Evolutionary conservation across 2,329 filamentous ascomycete species (phyloP).

Genomic region (Balansia obtecta): DNA sequence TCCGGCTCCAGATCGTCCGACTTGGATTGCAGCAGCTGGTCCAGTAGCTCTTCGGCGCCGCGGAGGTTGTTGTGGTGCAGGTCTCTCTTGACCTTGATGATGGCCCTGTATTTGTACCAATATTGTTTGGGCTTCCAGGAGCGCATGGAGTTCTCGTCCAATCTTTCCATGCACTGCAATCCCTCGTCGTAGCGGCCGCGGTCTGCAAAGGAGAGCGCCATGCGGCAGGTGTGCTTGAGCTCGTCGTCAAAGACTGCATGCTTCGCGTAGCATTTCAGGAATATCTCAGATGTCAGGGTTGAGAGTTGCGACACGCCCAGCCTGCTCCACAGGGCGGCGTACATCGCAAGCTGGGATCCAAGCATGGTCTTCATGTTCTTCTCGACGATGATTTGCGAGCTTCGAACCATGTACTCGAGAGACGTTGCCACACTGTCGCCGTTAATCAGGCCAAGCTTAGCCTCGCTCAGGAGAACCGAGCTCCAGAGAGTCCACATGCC

Average conservation of each 20-base stretch:
- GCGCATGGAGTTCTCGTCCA: conserved; percentile 50
- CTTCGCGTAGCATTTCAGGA: conserved; percentile 57
- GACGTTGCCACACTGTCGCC: conserved; percentile 53
- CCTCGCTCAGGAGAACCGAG: conserved; percentile 74
- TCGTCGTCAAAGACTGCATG: conserved; percentile 58
- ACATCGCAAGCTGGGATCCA: conserved; percentile 61
- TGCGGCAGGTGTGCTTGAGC: conserved; percentile 60
- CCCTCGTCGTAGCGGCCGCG: conserved; percentile 62
- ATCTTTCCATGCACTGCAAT: conserved; percentile 24
- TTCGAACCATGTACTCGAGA: conserved; percentile 69
- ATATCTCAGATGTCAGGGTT: conserved; percentile 54
- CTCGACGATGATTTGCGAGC: conserved; percentile 69
- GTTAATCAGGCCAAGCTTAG: conserved; percentile 63
- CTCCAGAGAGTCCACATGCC: conserved; percentile 79
- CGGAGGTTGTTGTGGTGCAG: conserved; percentile 42
- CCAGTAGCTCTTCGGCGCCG: conserved; percentile 37
- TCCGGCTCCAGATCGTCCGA: conserved; percentile 39
- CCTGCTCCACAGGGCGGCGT: conserved; percentile 62
- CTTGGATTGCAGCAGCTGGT: conserved; percentile 39
- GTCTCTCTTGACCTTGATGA: conserved; percentile 52
- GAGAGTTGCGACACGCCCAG: conserved; percentile 51
- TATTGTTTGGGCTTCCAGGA: conserved; percentile 70
- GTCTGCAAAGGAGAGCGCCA: conserved; percentile 47
- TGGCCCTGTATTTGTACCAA: conserved; percentile 52
- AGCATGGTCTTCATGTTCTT: conserved; percentile 62